phyloP scores from a whole-genome alignment of 805 yeast genomes.

The Isabelozyma pseudorhagii region DNA sequence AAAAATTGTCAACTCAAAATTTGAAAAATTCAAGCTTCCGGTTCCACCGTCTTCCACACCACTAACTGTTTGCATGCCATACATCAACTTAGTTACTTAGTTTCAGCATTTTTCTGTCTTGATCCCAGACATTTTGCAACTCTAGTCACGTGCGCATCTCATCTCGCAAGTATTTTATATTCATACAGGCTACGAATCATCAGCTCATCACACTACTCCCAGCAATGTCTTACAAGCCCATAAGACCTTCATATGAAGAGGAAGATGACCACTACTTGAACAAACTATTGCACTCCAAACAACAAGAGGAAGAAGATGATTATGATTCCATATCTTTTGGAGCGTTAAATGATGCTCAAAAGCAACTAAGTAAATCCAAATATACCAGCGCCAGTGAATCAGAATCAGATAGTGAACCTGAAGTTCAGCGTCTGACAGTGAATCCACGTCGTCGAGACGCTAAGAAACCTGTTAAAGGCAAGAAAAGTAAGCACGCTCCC shows the following conservation, averaged over 20 bases:
- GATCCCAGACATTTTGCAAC: not conserved
- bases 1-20: no score
- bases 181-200: not conserved
- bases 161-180: not conserved
- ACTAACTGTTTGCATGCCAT: no score
- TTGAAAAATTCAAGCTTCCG: no score
- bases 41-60: no score
- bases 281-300: slow-evolving; percentile 1
- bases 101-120: no score
- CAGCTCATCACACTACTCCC: not conserved
- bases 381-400: slow-evolving; percentile 10
- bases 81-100: no score
- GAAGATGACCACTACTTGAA: slow-evolving; percentile 9
- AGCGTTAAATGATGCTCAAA: slow-evolving; percentile 59
- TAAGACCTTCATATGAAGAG: slow-evolving; percentile 18
- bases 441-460: slow-evolving; percentile 1
- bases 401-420: slow-evolving; percentile 13
- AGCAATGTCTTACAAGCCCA: not conserved
- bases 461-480: slow-evolving; percentile 14
- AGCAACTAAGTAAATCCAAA: slow-evolving; percentile 28
- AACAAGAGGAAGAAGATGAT: slow-evolving; percentile 29
- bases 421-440: not conserved
- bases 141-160: not conserved
- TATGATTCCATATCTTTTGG: slow-evolving; percentile 60
- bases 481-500: slow-evolving; percentile 82